Percentiles rank a stretch among this genome's conserved stretches.
Evolutionary conservation across 257 asterid species (phyloP).

Genomic region (Gentiana dahurica): DNA sequence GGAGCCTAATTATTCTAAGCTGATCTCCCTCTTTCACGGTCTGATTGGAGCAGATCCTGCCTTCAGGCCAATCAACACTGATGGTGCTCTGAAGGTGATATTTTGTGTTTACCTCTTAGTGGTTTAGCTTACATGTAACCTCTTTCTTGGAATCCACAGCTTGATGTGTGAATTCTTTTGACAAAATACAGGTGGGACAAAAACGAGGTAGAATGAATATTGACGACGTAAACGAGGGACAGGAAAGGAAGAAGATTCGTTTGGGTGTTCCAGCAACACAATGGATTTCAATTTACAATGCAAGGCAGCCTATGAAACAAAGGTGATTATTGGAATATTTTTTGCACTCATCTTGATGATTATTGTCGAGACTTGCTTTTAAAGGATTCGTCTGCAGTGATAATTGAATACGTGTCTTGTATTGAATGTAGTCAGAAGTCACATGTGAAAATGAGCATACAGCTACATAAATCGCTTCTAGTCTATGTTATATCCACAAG

Average conservation of each 20-base stretch:
- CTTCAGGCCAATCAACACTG: conserved; percentile 35
- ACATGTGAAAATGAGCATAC: background rate
- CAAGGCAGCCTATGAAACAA: conserved; percentile 41
- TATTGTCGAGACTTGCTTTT: background rate
- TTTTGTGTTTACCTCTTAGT: background rate
- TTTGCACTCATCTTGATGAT: background rate
- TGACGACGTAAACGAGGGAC: conserved; percentile 24
- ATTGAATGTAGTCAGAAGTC: background rate
- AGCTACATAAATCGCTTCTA: background rate
- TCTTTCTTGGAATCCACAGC: background rate
- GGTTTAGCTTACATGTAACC: background rate
- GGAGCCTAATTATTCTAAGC: conserved; percentile 38
- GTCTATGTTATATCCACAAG: background rate
- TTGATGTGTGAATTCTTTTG: background rate
- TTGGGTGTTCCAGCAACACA: conserved; percentile 36
- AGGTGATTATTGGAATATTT: conserved; percentile 14
- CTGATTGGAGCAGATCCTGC: conserved; percentile 37
- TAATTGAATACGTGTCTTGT: background rate
- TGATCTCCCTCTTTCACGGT: conserved; percentile 34
- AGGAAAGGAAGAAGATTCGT: conserved; percentile 35
- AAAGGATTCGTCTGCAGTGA: background rate
- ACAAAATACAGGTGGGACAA: conserved; percentile 34
- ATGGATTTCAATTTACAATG: conserved; percentile 42
- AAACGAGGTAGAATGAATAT: conserved; percentile 27
- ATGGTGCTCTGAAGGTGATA: conserved; percentile 40